Evolutionary conservation across 345 rosid species (phyloP), one percentile per base, ranked within the genome.

Genomic region (Eucalyptus erythrocorys): DNA sequence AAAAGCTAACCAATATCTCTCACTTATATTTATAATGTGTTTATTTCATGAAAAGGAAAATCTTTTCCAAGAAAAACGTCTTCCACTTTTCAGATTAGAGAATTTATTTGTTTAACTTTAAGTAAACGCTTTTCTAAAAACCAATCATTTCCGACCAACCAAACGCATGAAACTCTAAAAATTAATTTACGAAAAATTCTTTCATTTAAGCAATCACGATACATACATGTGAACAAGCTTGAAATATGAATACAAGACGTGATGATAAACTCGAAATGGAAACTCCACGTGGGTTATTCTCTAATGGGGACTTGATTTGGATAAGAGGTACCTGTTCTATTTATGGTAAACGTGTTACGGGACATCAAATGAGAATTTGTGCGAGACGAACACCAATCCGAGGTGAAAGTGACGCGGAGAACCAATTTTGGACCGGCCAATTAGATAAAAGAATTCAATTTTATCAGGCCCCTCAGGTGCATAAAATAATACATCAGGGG

Each of bases 111-210:
- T 32, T 7, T 4, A 32, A 66, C 6, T 15, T 15, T 66, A 66
- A 68, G 24, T 37, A 10, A 37, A 71, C 0, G 14, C 10, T 71
- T 71, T 34, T 17, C 3, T 19, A 16, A 8, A 2, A 9, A 34
- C 0, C 0, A 0, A 3, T 71, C 45, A 17, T 71, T 71, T 71
- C 19, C 26, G 9, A 10, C 7, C 1, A 9, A 19, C 13, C 4
- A 71, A 34, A 71, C 26, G 0, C 4, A 3, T 1, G 4, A 34
- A 34, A 17, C 13, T 34, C 81, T 3, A 37, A 0, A 34, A 71
- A 34, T 4, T 9, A 17, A 10, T 9, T 71, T 4, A 0, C 0
- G 0, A 0, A 68, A 17, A 8, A 37, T 19, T 17, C 26, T 19
- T 34, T 8, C 7, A 10, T 4, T 66, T 34, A 71, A 37, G 19